These are phyloP conservation scores for Daldinia loculata DNA, from an alignment of 495 filamentous ascomycete species.

Conservation along the genomic window DNA sequence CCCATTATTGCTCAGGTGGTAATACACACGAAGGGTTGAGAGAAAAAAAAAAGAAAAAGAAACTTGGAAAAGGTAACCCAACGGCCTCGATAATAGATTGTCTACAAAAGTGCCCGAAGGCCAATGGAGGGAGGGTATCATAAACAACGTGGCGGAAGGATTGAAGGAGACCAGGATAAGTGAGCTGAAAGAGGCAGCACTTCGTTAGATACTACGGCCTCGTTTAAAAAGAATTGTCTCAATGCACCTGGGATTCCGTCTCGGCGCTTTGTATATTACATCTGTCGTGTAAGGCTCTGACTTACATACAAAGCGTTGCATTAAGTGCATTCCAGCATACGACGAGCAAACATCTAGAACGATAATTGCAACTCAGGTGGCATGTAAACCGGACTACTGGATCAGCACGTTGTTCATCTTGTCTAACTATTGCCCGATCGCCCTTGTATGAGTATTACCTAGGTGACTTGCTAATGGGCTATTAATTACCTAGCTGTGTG, in stretches of 20 bases:
- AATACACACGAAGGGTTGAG: not conserved
- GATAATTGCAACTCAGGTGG: not conserved
- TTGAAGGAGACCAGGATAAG: not conserved
- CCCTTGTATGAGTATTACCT: not conserved
- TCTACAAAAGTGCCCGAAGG: not conserved
- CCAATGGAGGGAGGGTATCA: not conserved
- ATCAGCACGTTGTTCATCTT: not conserved
- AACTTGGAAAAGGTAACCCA: not conserved
- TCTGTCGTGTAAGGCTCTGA: not conserved
- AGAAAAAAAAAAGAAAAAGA: not conserved
- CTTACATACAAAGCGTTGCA: not conserved
- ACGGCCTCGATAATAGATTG: not conserved
- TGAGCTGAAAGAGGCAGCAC: not conserved
- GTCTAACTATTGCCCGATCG: not conserved
- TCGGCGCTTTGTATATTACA: not conserved
- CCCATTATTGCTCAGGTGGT: slow-evolving; percentile 2
- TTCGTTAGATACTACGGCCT: not conserved
- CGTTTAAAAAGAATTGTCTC: slow-evolving; percentile 3
- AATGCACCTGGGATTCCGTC: not conserved
- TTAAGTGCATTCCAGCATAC: not conserved
- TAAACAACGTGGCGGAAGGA: slow-evolving; percentile 3
- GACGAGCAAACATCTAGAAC: slow-evolving; percentile 3
- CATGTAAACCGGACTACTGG: not conserved
- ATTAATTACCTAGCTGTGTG: not conserved
- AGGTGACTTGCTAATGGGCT: not conserved